Base-by-base conservation (phyloP, 768 basidiomycete genomes). In the Suillus americanus region DNA sequence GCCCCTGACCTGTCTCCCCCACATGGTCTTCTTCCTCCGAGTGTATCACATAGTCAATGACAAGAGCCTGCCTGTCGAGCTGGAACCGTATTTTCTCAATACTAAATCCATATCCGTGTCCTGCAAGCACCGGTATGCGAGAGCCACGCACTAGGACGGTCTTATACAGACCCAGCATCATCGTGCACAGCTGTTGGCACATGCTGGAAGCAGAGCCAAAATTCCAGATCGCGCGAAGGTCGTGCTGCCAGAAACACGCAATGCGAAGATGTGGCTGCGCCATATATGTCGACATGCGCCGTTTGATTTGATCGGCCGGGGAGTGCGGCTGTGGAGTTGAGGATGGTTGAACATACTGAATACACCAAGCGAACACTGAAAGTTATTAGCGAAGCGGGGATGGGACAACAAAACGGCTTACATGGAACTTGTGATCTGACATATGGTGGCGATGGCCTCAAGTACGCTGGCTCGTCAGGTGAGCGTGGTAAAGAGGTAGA, bases 211-310 rank as follows among this genome's bases (percentile, higher is more conserved):
- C 82, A 0, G 89, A 84, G 8, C 87, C 88, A 60, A 95, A 83
- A 45, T 87, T 91, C 94, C 94, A 97, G 45, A 93, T 74, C 0
- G 93, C 85, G 67, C 92, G 91, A 35, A 97, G 85, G 78, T 97
- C 93, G 74, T 97, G 95, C 73, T 96, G 93, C 92, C 94, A 97
- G 73, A 97, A 95, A 72, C 93, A 96, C 2, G 92, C 95, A 66
- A 96, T 86, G 43, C 93, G 89, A 33, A 94, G 73, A 65, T 84
- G 80, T 50, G 78, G 81, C 61, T 71, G 70, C 13, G 65, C 33
- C 35, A 65, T 53, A 41, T 37, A 67, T 37, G 65, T 65, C 20
- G 77, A 71, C 54, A 78, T 66, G 20, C 69, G 70, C 61, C 38
- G 71, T 62, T 69, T 72, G 68, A 78, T 71, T 54, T 72, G 67